Evolutionary conservation across 768 basidiomycete species (phyloP), one percentile per base, ranked within the genome.

Genomic region (Suillus subluteus): DNA sequence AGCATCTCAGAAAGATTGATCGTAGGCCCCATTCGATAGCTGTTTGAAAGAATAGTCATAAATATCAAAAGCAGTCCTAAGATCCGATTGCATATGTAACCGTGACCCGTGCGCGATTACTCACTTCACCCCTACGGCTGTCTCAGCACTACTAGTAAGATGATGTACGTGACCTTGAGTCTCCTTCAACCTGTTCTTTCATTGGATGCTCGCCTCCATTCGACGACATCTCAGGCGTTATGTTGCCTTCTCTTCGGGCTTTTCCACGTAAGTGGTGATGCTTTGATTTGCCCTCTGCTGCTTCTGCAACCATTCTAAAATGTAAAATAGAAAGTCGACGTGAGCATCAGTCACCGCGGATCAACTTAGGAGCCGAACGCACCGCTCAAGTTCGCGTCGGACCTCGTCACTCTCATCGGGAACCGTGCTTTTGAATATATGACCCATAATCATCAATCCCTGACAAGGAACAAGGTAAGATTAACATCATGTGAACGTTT

Each of bases 361-460:
- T 62, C 59, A 4, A 30, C 16, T 43, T 26, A 3, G 9, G 38
- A n/a, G 11, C 63, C 16, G 7, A 21, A 75, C 88, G 35, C 71
- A 94, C 92, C 95, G 82, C 79, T 99, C 98, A 23, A 99, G 87
- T 78, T 98, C 95, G 58, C 98, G 86, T 32, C 98, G 88, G 73
- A 98, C 98, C 74, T 92, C 91, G 73, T 98, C 96, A 9, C 93
- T 90, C 74, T 94, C 95, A 74, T 99, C 97, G 3, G 98, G 92
- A 38, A 84, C 75, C 0, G 92, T 86, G 5, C 84, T 80, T 77
- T 96, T 97, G 84, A 98, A 97, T 70, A 97, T 89, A 18, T 91
- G 91, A 8, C 97, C 98, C 41, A 92, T 90, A 18, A 94, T 82
- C 65, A 99, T 80, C n/a, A 99, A 82, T 52, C 91, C 96, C 91